Evolutionary conservation across 805 yeast genomes (phyloP).

Genomic region (Barnettozyma salicaria): DNA sequence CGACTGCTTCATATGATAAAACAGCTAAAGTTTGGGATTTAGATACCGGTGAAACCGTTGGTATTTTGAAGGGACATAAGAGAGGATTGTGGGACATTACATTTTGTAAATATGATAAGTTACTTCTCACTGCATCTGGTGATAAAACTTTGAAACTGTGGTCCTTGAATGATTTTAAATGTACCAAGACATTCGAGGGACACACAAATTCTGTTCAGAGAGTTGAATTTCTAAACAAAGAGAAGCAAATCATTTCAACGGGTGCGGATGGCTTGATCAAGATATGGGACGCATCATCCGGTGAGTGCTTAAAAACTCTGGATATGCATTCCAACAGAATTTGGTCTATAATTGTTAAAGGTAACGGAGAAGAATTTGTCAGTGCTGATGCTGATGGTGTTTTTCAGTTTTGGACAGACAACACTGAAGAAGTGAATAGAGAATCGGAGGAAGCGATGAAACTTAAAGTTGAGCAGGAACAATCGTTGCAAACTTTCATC

Average conservation of each 20-base stretch:
- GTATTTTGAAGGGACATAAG: conserved; percentile 82
- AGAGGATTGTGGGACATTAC: conserved; percentile 92
- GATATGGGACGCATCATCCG: conserved; percentile 75
- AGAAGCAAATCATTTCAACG: conserved; percentile 59
- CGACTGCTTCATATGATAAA: conserved; percentile 93
- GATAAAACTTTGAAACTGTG: conserved; percentile 88
- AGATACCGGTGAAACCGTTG: conserved; percentile 80
- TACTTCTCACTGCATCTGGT: conserved; percentile 80
- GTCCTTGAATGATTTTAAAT: conserved; percentile 74
- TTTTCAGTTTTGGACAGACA: conserved; percentile 83
- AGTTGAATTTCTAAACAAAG: conserved; percentile 59
- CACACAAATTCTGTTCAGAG: conserved; percentile 90
- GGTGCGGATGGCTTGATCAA: conserved; percentile 96
- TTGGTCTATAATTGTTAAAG: conserved; percentile 74
- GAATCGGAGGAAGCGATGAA: conserved; percentile 46
- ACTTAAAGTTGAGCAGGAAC: conserved; percentile 76
- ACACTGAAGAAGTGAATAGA: conserved; percentile 64
- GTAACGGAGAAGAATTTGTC: conserved; percentile 63
- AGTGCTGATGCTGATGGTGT: conserved; percentile 96
- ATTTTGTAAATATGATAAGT: conserved; percentile 75
- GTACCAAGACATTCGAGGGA: conserved; percentile 84
- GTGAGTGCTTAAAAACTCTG: conserved; percentile 76
- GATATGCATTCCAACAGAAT: conserved; percentile 94
- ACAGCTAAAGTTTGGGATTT: conserved; percentile 86
- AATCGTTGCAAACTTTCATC: conserved; percentile 71